These are phyloP conservation scores for Letharia columbiana DNA, from an alignment of 495 filamentous ascomycete species.

Conservation along the genomic window DNA sequence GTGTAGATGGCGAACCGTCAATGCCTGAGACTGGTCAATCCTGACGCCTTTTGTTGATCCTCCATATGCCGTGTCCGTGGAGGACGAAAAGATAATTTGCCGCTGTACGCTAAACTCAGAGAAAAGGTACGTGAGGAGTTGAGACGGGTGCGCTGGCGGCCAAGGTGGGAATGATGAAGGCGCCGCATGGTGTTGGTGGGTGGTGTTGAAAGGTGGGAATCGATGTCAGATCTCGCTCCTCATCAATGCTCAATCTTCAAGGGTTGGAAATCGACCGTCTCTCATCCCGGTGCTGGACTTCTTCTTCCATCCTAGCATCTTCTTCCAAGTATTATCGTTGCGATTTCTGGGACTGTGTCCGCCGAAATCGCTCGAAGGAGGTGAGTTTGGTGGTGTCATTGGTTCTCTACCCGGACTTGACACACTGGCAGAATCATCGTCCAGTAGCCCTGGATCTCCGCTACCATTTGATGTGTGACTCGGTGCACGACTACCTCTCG, in stretches of 20 bases:
- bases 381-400: conserved; percentile 85
- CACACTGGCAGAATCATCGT: conserved; percentile 42
- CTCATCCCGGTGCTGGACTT: conserved; percentile 36
- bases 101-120: neutral
- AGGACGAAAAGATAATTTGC: neutral
- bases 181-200: neutral
- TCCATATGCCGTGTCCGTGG: neutral
- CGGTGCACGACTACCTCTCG: conserved; percentile 31
- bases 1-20: neutral
- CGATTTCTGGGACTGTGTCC: conserved; percentile 44
- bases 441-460: conserved; percentile 37
- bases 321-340: conserved; percentile 66
- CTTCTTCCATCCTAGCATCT: conserved; percentile 68
- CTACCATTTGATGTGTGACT: conserved; percentile 33
- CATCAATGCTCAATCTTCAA: conserved; percentile 21
- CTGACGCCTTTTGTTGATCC: conserved; percentile 8
- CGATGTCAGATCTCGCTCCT: neutral
- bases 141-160: neutral
- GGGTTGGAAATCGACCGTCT: conserved; percentile 27
- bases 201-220: neutral
- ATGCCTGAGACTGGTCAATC: conserved; percentile 1
- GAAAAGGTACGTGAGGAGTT: neutral
- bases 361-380: conserved; percentile 57
- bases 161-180: neutral
- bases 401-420: conserved; percentile 45